Base-by-base conservation (phyloP, 108 stramenopile genomes). In the Nitzschia sp. region DNA sequence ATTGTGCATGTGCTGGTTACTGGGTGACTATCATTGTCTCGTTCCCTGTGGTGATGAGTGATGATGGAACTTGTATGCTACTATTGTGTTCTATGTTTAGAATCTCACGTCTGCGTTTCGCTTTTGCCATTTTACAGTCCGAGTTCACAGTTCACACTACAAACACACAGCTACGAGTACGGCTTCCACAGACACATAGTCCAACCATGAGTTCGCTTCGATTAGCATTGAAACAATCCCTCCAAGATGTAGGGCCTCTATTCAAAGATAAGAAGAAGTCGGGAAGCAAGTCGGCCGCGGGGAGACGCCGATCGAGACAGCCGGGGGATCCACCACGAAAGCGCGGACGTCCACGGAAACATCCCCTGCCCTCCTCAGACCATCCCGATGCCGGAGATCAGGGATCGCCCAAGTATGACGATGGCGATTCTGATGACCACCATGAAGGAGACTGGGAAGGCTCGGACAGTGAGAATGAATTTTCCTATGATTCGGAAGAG, bases 161-260 rank as follows among this genome's bases (percentile, higher is more conserved):
- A 5, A 1, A 5, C 5, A 34, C 29, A 34, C 29, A 34, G 5
- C 29, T 5, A 34, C 29, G n/a, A n/a, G n/a, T n/a, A n/a, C n/a
- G n/a, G n/a, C n/a, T n/a, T n/a, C n/a, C n/a, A n/a, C n/a, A n/a
- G n/a, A n/a, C n/a, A n/a, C n/a, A n/a, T n/a, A 34, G 5, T 34
- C 29, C 71, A 48, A 83, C 20, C 44, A 93, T 93, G 92, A 85
- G 82, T 65, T 93, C 92, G 11, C 82, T 93, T 69, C 87, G 92
- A 42, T 72, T 93, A 40, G 92, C 92, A 14, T 70, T 93, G 57
- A 90, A 93, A 66, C 86, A 93, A 80, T 90, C 89, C 19, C 76
- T 93, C 29, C 78, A 90, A 76, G 86, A 93, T 48, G 68, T 75
- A 65, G 84, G 71, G 43, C 54, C 52, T 60, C 46, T 59, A 50